Evolutionary conservation across 257 asterid species (phyloP).

Genomic region (Handroanthus guayacan): DNA sequence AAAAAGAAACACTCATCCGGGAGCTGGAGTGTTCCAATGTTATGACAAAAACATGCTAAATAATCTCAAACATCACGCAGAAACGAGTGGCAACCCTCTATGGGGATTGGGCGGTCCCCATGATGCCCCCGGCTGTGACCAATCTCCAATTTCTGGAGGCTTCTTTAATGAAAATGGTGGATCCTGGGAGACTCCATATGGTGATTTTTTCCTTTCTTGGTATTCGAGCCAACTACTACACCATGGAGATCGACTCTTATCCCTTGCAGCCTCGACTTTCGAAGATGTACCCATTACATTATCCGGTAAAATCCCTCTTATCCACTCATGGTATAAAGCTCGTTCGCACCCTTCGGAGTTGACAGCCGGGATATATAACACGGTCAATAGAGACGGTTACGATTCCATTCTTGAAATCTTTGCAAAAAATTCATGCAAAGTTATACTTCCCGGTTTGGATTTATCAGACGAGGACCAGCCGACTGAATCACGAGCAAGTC

Average conservation of each 20-base stretch:
- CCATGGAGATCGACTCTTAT: constrained; percentile 75
- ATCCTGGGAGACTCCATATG: constrained; percentile 84
- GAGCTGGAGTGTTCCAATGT: constrained; percentile 94
- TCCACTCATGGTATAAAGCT: constrained; percentile 57
- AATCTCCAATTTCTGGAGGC: constrained; percentile 52
- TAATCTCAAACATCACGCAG: constrained; percentile 66
- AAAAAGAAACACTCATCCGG: constrained; percentile 35
- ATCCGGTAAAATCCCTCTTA: constrained; percentile 68
- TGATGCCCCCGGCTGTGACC: constrained; percentile 58
- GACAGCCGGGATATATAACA: constrained; percentile 76
- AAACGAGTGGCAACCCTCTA: constrained; percentile 59
- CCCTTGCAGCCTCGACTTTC: constrained; percentile 70
- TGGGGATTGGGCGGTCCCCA: constrained; percentile 96
- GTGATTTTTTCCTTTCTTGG: constrained; percentile 87
- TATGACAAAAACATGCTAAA: constrained; percentile 71
- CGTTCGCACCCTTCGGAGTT: constrained; percentile 86
- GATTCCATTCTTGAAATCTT: constrained; percentile 56
- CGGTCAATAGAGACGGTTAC: constrained; percentile 70
- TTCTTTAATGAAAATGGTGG: constrained; percentile 78
- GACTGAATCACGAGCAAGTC: constrained; percentile 55
- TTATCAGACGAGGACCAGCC: constrained; percentile 56
- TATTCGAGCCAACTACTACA: constrained; percentile 60
- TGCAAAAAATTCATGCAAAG: constrained; percentile 58
- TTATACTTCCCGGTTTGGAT: constrained; percentile 75
- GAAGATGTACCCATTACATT: constrained; percentile 49